Evolutionary conservation across 352 stramenopile species (phyloP).

Genomic region (Globisporangium abappressorium): DNA sequence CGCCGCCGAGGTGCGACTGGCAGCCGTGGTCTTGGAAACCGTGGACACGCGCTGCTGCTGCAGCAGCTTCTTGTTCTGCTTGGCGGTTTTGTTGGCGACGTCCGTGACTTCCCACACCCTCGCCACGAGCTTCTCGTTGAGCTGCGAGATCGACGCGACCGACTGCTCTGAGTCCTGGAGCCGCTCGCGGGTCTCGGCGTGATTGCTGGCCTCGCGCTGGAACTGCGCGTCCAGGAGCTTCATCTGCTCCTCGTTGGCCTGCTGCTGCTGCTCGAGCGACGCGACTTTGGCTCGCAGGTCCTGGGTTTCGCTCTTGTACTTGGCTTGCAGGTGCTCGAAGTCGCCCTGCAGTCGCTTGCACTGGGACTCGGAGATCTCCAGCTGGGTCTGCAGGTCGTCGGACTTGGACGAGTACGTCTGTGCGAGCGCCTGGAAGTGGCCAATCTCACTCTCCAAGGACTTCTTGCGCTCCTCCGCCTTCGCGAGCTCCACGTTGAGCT

Average conservation of each 20-base stretch:
- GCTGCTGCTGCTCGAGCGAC: slow-evolving; percentile 25
- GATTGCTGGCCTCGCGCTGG: slow-evolving; percentile 39
- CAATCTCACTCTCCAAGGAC: slow-evolving; percentile 38
- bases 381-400: slow-evolving; percentile 47
- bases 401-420: slow-evolving; percentile 50
- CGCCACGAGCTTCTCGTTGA: slow-evolving; percentile 68
- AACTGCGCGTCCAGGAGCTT: slow-evolving; percentile 36
- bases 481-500: slow-evolving; percentile 57
- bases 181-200: slow-evolving; percentile 41
- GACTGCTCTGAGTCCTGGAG: slow-evolving; percentile 70
- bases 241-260: slow-evolving; percentile 29
- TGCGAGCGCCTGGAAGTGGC: slow-evolving; percentile 49
- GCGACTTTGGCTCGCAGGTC: slow-evolving; percentile 36
- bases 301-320: slow-evolving; percentile 29
- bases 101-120: slow-evolving; percentile 66
- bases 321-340: slow-evolving; percentile 27
- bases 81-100: slow-evolving; percentile 44
- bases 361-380: slow-evolving; percentile 46
- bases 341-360: slow-evolving; percentile 34
- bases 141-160: slow-evolving; percentile 53
- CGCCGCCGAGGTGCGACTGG: slow-evolving; percentile 41
- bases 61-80: slow-evolving; percentile 56
- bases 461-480: slow-evolving; percentile 45
- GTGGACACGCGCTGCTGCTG: slow-evolving; percentile 48
- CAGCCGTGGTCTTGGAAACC: slow-evolving; percentile 48